Base-by-base conservation (phyloP, 306 rosid species). In the Malus sieversii region DNA sequence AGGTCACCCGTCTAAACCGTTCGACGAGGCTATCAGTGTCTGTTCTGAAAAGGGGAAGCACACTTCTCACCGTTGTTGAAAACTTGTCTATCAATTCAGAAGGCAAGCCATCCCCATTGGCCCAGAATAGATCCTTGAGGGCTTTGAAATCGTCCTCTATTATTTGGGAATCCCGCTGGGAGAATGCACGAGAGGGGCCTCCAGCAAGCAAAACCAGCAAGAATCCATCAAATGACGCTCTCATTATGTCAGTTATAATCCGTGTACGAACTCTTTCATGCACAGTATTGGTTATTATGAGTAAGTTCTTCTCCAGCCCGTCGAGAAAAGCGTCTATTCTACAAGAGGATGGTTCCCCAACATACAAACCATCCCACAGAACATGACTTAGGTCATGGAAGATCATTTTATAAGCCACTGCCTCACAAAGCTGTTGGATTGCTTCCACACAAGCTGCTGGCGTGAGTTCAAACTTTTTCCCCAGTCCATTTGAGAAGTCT, bases 151-250 rank as follows among this genome's bases (percentile, higher is more conserved):
- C 97, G 44, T 92, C 99, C 77, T 92, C 97, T 77, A 92, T 89
- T 79, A 90, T 88, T 68, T 82, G 99, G 57, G 91, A 89, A 68
- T 95, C 97, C 78, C 92, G 92, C 78, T 77, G 80, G 73, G 96
- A 75, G 85, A 95, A 95, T 58, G 86, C 80, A 30, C 99, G 99
- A 6, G 91, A 85, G 27, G 99, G 99, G 18, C 99, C 97, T 77
- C 99, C 99, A 71, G 97, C 99, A 79, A 95, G 97, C 87, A 95
- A 82, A 78, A 92, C 97, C 77, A 95, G 83, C 85, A 95, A 88
- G 80, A 95, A 89, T 11, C 99, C 99, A 66, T 95, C 99, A 75
- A 95, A 90, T 67, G 99, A 90, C 78, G 99, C 99, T 84, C 89
- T 95, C 99, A 95, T 92, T 82, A 92, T 84, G 80, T 95, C 97